Evolutionary conservation across 345 rosid genomes (phyloP), one percentile per base, ranked within the genome.

Genomic region (Sonneratia caseolaris): DNA sequence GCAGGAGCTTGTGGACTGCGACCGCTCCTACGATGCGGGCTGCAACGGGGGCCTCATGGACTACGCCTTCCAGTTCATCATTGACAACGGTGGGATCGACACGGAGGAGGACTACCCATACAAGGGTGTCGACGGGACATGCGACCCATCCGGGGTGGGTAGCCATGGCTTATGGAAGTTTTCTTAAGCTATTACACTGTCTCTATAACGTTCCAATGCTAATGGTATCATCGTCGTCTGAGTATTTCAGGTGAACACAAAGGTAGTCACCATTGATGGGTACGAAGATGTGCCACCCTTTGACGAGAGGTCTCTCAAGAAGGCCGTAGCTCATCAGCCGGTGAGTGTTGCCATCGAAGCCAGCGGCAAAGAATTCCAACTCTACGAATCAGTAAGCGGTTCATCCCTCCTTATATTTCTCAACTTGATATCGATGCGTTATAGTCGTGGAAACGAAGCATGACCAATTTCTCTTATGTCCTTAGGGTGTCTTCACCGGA

Each of bases 31-130:
- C 51, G 86, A 94, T 68, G 84, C 84, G 37, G 98, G 98, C 0
- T 94, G 98, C 74, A 83, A 88, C 37, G 97, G 98, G 3, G 98
- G 98, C 75, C 85, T 94, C 12, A 94, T 94, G 98, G 98, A 94
- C 78, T 90, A 94, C 37, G 98, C 92, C 40, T 94, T 91, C 79
- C 88, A 90, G 68, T 94, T 90, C 87, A 94, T 94, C 49, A 87
- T 87, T 6, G 78, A 89, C 66, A 88, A 88, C 21, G 97, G 98
- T 27, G 98, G 98, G 24, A 81, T 94, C 5, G 93, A 88, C 79
- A 76, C 95, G 0, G 97, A 91, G 36, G 66, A 77, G 53, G 92
- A 90, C 74, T 94, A 94, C 72, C 96, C 97, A 69, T 94, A 94
- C 84, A 73, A 42, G 64, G 97, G 79, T 24, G 71, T 76, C 65